A percentile compares a stretch with the other conserved stretches of the same genome.
Evolutionary conservation across 1,284 basidiomycete species (phyloP).

Genomic region (Moesziomyces antarcticus): DNA sequence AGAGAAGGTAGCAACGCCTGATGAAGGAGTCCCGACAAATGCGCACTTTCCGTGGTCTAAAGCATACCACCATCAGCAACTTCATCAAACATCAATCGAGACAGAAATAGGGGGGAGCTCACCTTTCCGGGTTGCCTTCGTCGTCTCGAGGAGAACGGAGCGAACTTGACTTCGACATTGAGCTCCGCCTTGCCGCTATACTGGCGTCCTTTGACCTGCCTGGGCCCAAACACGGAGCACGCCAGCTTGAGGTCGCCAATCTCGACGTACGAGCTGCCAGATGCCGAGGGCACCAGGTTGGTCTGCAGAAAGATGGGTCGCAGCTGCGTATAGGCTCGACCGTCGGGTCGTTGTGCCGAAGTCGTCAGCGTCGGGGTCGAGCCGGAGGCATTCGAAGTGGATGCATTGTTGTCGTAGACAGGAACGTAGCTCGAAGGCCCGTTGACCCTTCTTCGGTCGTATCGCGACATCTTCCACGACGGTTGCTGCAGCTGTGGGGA

Average conservation of each 20-base stretch:
- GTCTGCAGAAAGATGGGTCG: conserved; percentile 77
- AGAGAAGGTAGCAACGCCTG: conserved; percentile 88
- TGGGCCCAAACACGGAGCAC: conserved; percentile 95
- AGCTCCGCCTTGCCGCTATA: conserved; percentile 88
- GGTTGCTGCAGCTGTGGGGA: neutral
- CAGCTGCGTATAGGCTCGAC: conserved; percentile 20
- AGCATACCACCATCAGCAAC: neutral
- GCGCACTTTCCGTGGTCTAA: conserved; percentile 92
- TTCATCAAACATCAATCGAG: neutral
- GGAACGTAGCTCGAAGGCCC: conserved; percentile 36
- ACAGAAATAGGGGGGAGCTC: conserved; percentile 35
- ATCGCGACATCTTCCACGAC: conserved; percentile 21
- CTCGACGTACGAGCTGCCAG: conserved; percentile 95
- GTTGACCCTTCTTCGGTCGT: conserved; percentile 45
- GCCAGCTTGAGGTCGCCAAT: conserved; percentile 88
- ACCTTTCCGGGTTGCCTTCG: conserved; percentile 87
- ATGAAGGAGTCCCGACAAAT: conserved; percentile 82
- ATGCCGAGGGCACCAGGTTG: conserved; percentile 89
- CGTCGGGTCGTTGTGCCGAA: conserved; percentile 25
- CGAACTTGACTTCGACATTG: conserved; percentile 95
- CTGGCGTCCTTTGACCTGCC: conserved; percentile 78
- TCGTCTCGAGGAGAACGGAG: conserved; percentile 85
- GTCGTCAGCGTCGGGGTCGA: conserved; percentile 13
- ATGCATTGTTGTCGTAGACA: conserved; percentile 10
- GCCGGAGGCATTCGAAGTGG: conserved; percentile 5